Base-by-base conservation (phyloP, 2,329 filamentous ascomycete genomes). In the Aureobasidium mangrovei region DNA sequence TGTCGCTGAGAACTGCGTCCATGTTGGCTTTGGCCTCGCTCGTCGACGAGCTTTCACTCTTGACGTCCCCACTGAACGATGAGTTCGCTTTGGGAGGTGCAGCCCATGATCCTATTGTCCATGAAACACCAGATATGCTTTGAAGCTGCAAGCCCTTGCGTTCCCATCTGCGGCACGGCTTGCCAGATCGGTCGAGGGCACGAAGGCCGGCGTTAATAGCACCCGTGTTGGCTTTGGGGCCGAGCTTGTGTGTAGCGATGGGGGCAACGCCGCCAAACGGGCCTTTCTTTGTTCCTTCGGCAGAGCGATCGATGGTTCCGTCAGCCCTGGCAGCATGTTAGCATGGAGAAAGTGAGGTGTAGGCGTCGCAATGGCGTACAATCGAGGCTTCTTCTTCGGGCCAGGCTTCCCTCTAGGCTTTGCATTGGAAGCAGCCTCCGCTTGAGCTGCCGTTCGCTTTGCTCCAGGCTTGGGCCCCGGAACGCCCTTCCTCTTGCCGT, bases 121-220 rank as follows among this genome's bases (percentile, higher is more conserved):
- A 96, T 32, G 80, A 67, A 12, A 89, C 80, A 52, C 91, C 91
- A 1, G 91, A 96, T 69, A 97, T 97, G 70, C 85, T 95, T 77
- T 95, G 95, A 62, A 97, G 76, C 46, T 77, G 79, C 67, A 97
- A 88, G 54, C 83, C 80, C 59, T 89, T 89, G 69, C 84, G 88
- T 67, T 83, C 78, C 93, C 93, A 98, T 69, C 84, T 91, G 60
- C 91, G 87, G 70, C 91, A 96, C 7, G 93, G 91, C 65, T 91
- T 87, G 61, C 91, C 91, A 6, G 86, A 86, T 58, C 91, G 85
- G 70, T 98, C 93, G 60, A 98, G 86, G 9, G 93, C 91, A 54
- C 93, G 88, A 47, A 98, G 84, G 51, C 89, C 88, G 53, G 93
- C 93, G 67, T 98, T 98, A 77, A 98, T 98, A 57, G 91, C 91